Percentiles rank a stretch among this genome's conserved stretches.
Conservation (phyloP, 495 filamentous ascomycete genomes). For the Bathelium albidoporum region DNA sequence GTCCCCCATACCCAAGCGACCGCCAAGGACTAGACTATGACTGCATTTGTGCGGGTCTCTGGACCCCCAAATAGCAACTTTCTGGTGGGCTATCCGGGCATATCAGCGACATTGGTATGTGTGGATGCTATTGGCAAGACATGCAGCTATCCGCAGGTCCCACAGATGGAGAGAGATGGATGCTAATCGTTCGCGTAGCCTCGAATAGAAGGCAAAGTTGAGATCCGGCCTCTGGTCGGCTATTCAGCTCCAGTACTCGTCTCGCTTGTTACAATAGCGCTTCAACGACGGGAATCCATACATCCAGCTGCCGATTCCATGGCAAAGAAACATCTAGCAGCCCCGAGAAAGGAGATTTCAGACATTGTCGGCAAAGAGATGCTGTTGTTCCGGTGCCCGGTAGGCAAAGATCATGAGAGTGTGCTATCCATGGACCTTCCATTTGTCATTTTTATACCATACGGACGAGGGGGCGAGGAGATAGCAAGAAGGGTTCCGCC, state of each 20-base stretch:
- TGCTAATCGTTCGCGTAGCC: slow-evolving; percentile 38
- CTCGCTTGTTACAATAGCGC: slow-evolving; percentile 87
- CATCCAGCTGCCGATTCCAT: slow-evolving; percentile 91
- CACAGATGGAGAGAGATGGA: neutral
- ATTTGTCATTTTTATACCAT: slow-evolving; percentile 95
- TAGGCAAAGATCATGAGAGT: slow-evolving; percentile 73
- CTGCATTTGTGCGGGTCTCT: slow-evolving; percentile 92
- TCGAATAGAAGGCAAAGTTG: slow-evolving; percentile 93
- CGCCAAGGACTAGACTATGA: slow-evolving; percentile 40
- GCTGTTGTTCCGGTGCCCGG: slow-evolving; percentile 74
- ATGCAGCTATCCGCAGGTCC: slow-evolving; percentile 25
- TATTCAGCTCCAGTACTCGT: slow-evolving; percentile 79
- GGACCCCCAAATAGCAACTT: slow-evolving; percentile 96
- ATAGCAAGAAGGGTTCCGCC: slow-evolving; percentile 80
- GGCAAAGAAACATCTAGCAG: slow-evolving; percentile 82
- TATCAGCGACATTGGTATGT: slow-evolving; percentile 93
- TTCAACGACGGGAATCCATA: slow-evolving; percentile 89
- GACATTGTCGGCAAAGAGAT: slow-evolving; percentile 95
- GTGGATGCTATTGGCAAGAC: slow-evolving; percentile 10
- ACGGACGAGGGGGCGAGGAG: slow-evolving; percentile 80
- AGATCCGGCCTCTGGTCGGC: slow-evolving; percentile 78
- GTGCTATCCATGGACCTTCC: slow-evolving; percentile 96
- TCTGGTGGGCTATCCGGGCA: slow-evolving; percentile 92
- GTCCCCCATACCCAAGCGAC: slow-evolving; percentile 1
- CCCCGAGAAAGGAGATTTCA: slow-evolving; percentile 80